Percentiles rank a stretch among this genome's conserved stretches.
Evolutionary conservation across 345 rosid genomes (phyloP).

Genomic region (Sonneratia alba): DNA sequence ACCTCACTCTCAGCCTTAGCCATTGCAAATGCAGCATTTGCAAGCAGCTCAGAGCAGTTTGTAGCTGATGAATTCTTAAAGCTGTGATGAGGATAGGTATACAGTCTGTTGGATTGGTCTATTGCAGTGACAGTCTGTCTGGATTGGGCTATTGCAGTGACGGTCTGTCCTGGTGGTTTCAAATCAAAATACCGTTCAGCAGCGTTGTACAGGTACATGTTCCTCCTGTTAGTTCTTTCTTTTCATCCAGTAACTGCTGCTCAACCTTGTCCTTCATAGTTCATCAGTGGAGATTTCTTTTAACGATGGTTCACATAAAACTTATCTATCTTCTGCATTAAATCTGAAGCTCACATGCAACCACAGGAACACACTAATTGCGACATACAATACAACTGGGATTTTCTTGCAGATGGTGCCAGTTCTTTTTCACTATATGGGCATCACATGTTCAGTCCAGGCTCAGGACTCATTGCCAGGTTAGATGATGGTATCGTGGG

Average conservation of each 20-base stretch:
- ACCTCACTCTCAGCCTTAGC: conserved; percentile 13
- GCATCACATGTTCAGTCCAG: conserved; percentile 10
- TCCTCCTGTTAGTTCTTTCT: not conserved
- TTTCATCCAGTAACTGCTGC: not conserved
- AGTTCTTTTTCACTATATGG: conserved; percentile 18
- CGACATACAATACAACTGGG: not conserved
- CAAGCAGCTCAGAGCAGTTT: conserved; percentile 51
- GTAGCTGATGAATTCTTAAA: conserved; percentile 49
- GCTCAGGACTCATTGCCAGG: conserved; percentile 10
- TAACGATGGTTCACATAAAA: not conserved
- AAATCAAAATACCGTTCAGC: conserved; percentile 47
- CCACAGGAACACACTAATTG: not conserved
- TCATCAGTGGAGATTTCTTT: not conserved
- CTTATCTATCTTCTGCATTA: not conserved
- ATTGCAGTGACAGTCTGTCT: conserved; percentile 29
- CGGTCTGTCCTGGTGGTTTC: conserved; percentile 33
- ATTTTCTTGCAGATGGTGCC: conserved; percentile 35
- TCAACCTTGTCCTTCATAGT: not conserved
- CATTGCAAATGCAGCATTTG: conserved; percentile 37
- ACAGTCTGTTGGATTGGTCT: conserved; percentile 22
- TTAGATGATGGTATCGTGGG: not conserved
- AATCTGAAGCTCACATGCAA: not conserved
- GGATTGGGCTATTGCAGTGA: conserved; percentile 30
- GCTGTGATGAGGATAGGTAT: conserved; percentile 34
- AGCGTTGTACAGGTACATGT: conserved; percentile 66